Conservation (phyloP, 805 yeast genomes). For the Priceomyces medius region DNA sequence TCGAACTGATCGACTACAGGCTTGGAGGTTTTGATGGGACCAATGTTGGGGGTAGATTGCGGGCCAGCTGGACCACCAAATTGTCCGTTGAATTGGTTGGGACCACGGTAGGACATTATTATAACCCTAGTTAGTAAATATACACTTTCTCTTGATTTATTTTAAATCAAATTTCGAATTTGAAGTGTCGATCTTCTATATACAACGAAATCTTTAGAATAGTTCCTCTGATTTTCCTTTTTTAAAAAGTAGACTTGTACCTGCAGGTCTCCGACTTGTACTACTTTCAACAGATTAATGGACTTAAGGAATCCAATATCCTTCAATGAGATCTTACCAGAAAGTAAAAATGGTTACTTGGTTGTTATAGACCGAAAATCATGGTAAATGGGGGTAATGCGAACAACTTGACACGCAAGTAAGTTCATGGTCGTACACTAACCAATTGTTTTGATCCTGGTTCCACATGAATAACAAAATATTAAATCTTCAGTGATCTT, state of each 20-base stretch:
- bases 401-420: conserved; percentile 4
- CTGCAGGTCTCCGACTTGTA: neutral
- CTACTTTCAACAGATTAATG: neutral
- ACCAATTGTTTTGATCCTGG: too few relatives aligned
- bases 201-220: neutral
- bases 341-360: neutral
- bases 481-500: too few relatives aligned
- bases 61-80: conserved; percentile 18
- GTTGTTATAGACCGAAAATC: neutral
- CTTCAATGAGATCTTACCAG: neutral
- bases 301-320: neutral
- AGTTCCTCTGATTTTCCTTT: too few relatives aligned
- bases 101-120: conserved; percentile 44
- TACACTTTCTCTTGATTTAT: neutral
- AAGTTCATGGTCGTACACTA: neutral
- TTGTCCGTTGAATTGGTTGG: conserved; percentile 42
- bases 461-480: too few relatives aligned
- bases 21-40: conserved; percentile 30
- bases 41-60: conserved; percentile 24
- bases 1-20: conserved; percentile 46
- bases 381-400: conserved; percentile 1
- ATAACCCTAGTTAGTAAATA: neutral
- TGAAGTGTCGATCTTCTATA: neutral
- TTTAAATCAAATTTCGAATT: neutral
- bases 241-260: neutral